Evolutionary conservation across 805 yeast genomes (phyloP).

Genomic region (Hanseniaspora nectarophila): DNA sequence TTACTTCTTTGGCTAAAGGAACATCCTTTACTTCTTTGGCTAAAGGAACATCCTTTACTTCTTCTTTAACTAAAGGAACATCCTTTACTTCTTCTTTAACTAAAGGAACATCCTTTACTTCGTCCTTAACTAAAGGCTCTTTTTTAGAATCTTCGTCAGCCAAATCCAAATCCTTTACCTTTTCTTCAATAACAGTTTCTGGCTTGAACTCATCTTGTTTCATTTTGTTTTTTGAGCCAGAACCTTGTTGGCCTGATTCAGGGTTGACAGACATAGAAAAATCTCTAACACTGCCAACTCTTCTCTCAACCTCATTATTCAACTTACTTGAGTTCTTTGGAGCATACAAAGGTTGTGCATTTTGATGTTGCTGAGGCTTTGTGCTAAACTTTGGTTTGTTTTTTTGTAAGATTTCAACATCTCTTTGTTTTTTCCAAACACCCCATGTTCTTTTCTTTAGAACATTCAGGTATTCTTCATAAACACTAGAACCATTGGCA

Average conservation of each 20-base stretch:
- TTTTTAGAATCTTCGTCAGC: not conserved
- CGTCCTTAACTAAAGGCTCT: slow-evolving; percentile 6
- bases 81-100: slow-evolving; percentile 14
- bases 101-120: not conserved
- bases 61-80: slow-evolving; percentile 9
- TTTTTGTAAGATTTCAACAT: slow-evolving; percentile 5
- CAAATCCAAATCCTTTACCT: not conserved
- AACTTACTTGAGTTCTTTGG: not conserved
- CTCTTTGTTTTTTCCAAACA: slow-evolving; percentile 18
- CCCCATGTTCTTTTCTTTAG: slow-evolving; percentile 29
- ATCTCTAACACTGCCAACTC: slow-evolving; percentile 13
- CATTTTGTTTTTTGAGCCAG: not conserved
- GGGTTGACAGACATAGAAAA: not conserved
- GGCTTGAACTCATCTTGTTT: not conserved
- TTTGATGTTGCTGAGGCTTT: slow-evolving; percentile 10
- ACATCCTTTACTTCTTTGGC: not conserved
- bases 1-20: too few relatives aligned
- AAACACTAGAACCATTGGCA: slow-evolving; percentile 35
- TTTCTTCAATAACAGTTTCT: slow-evolving; percentile 8
- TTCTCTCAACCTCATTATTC: slow-evolving; percentile 15
- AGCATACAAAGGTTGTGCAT: not conserved
- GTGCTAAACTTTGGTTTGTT: slow-evolving; percentile 12
- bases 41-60: not conserved
- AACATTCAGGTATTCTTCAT: slow-evolving; percentile 33
- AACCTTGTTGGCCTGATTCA: not conserved